Conservation (phyloP, 495 filamentous ascomycete species). For the Jackrogersella multiformis region DNA sequence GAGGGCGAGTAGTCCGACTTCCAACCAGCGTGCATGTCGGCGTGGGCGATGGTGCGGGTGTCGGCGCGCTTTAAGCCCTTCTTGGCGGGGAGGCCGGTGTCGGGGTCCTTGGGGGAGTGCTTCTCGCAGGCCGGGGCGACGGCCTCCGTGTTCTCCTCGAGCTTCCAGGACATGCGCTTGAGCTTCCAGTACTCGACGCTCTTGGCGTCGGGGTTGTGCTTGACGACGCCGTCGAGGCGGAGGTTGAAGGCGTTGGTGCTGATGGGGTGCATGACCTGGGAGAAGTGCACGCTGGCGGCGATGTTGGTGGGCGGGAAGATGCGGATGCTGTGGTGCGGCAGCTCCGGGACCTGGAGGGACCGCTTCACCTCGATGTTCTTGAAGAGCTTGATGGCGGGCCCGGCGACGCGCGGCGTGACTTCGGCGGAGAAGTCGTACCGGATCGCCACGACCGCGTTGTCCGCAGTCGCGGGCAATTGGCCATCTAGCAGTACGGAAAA, state of each 20-base stretch:
- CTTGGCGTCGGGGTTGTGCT: slow-evolving; percentile 62
- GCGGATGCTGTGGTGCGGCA: slow-evolving; percentile 82
- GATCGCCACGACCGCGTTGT: slow-evolving; percentile 74
- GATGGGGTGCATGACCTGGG: slow-evolving; percentile 86
- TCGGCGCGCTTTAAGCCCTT: slow-evolving; percentile 86
- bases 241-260: slow-evolving; percentile 82
- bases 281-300: slow-evolving; percentile 79
- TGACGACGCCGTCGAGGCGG: slow-evolving; percentile 80
- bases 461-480: slow-evolving; percentile 82
- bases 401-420: slow-evolving; percentile 65
- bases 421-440: slow-evolving; percentile 82
- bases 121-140: slow-evolving; percentile 83
- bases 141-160: slow-evolving; percentile 84
- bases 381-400: slow-evolving; percentile 64
- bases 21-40: slow-evolving; percentile 88
- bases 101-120: slow-evolving; percentile 73
- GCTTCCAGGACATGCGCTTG: slow-evolving; percentile 88
- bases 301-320: slow-evolving; percentile 97
- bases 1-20: slow-evolving; percentile 85
- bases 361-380: slow-evolving; percentile 76
- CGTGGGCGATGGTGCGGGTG: slow-evolving; percentile 74
- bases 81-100: slow-evolving; percentile 48
- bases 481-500: slow-evolving; percentile 91
- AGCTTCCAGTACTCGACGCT: slow-evolving; percentile 80
- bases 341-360: slow-evolving; percentile 66